phyloP scores from a whole-genome alignment of 108 stramenopile species.

The Fragilariopsis cylindrus region DNA sequence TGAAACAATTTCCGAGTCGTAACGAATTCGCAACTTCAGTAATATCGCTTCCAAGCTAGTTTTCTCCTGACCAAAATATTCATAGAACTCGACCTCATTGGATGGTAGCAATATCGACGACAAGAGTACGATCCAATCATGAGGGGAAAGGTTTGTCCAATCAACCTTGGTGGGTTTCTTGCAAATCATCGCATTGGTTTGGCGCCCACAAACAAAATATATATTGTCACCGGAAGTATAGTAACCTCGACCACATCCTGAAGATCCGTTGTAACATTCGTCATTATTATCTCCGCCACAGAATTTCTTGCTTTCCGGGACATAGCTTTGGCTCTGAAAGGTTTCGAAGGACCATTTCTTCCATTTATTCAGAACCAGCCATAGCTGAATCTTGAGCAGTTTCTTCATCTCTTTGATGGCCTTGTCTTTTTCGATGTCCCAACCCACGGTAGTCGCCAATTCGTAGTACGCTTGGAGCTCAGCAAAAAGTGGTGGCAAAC shows the following conservation, averaged over 20 bases:
- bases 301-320: background rate
- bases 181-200: background rate
- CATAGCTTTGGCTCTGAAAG: background rate
- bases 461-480: background rate
- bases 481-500: background rate
- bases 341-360: background rate
- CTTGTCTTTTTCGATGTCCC: background rate
- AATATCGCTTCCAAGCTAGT: background rate
- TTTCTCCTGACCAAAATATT: background rate
- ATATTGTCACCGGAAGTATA: background rate
- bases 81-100: background rate
- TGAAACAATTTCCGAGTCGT: background rate
- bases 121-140: conserved; percentile 6
- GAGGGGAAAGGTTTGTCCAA: conserved; percentile 5
- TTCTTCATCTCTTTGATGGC: background rate
- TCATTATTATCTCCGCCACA: too few species aligned
- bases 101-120: background rate
- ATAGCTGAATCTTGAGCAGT: background rate
- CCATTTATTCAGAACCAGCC: background rate
- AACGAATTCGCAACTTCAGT: background rate
- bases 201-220: background rate
- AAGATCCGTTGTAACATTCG: too few species aligned
- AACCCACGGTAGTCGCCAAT: background rate
- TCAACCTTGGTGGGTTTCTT: background rate
- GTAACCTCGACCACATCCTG: too few species aligned